Conservation (phyloP, 768 basidiomycete species). For the Trametes elegans region DNA sequence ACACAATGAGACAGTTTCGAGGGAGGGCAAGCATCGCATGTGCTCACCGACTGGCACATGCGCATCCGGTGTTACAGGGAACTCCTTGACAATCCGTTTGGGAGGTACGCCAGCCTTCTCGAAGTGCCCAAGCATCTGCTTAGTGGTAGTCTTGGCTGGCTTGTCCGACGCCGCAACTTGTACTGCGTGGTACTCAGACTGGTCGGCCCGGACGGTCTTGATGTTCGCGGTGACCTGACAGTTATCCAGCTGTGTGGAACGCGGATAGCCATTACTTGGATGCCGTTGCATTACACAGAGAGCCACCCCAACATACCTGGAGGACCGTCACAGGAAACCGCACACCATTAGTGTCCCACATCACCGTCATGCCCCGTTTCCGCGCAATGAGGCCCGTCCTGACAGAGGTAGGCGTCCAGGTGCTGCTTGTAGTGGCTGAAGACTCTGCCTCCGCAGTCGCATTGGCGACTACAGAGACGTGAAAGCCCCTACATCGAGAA, state of each 20-base stretch:
- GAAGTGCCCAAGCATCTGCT: conserved; percentile 89
- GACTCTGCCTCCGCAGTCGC: conserved; percentile 34
- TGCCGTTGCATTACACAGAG: neutral
- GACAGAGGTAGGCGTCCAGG: conserved; percentile 85
- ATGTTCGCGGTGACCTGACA: conserved; percentile 88
- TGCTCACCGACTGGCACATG: conserved; percentile 83
- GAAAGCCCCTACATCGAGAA: conserved; percentile 40
- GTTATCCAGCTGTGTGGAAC: conserved; percentile 88
- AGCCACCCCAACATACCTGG: conserved; percentile 54
- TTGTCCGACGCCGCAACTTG: conserved; percentile 87
- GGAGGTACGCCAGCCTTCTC: conserved; percentile 75
- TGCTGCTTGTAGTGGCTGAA: conserved; percentile 33
- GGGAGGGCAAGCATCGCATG: neutral
- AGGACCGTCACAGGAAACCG: conserved; percentile 91
- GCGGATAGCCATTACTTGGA: too few relatives aligned
- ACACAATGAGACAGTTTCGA: neutral
- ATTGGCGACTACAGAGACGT: conserved; percentile 38
- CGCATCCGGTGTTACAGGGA: conserved; percentile 85
- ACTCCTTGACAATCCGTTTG: conserved; percentile 86
- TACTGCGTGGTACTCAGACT: conserved; percentile 84
- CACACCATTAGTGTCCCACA: conserved; percentile 91
- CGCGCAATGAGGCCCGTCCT: conserved; percentile 91
- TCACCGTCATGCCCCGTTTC: conserved; percentile 92
- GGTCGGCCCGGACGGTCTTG: conserved; percentile 57
- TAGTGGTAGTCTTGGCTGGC: conserved; percentile 66